These are phyloP conservation scores for Kwoniella mangroviensis DNA, from an alignment of 768 basidiomycete genomes.

Conservation along the genomic window DNA sequence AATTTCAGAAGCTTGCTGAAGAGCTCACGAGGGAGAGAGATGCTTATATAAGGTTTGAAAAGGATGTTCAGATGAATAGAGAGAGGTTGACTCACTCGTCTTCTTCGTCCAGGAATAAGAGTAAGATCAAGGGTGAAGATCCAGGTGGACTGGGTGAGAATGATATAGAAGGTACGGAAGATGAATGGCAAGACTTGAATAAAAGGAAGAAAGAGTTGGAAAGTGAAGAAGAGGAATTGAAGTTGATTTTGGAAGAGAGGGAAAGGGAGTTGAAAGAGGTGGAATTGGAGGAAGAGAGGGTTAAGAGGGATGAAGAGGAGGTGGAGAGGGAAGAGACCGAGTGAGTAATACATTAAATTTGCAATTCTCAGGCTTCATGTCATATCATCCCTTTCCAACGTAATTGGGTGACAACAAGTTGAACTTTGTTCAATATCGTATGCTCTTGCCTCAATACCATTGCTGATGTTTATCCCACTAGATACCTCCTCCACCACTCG, in stretches of 20 bases:
- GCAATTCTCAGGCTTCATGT: background rate
- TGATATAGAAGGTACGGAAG: constrained; percentile 44
- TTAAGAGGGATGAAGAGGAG: constrained; percentile 74
- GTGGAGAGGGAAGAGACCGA: constrained; percentile 62
- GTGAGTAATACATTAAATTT: constrained; percentile 21
- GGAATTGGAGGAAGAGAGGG: constrained; percentile 81
- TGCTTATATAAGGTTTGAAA: constrained; percentile 90
- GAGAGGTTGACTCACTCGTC: constrained; percentile 60
- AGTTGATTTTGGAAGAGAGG: constrained; percentile 70
- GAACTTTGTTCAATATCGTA: background rate
- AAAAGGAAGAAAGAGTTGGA: constrained; percentile 73
- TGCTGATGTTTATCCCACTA: background rate
- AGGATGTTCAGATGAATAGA: constrained; percentile 78
- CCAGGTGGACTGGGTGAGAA: constrained; percentile 60
- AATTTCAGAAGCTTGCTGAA: constrained; percentile 78
- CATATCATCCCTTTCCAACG: too few relatives aligned
- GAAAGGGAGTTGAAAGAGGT: constrained; percentile 77
- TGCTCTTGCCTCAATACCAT: background rate
- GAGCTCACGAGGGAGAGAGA: constrained; percentile 90
- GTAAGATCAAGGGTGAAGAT: constrained; percentile 72
- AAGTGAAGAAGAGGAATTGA: constrained; percentile 71
- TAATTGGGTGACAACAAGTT: too few relatives aligned
- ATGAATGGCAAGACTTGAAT: constrained; percentile 59
- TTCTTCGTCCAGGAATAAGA: constrained; percentile 53
- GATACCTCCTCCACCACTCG: constrained; percentile 44